Evolutionary conservation across 805 yeast species (phyloP), one percentile per base, ranked within the genome.

Genomic region (Nakazawaea sp.): DNA sequence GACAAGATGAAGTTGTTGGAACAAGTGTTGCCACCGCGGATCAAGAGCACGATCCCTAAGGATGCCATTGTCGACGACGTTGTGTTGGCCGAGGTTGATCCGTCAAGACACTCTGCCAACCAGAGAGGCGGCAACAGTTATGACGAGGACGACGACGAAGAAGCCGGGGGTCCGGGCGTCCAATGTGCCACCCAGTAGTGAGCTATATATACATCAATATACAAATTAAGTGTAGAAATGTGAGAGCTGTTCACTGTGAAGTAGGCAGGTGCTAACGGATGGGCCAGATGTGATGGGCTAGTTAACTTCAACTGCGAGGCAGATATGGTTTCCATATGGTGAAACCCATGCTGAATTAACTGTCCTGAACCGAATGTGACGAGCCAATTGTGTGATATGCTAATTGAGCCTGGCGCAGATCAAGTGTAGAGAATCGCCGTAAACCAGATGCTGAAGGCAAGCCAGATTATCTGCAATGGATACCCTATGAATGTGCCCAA

Each of bases 121-220:
- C 43, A 43, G 12, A 54, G 54, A 30, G 75, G 74, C 19, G 40
- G 40, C n/a, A 27, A 27, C 26, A 33, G 72, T 32, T 82, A 77
- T 38, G 59, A 59, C 23, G 64, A 59, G n/a, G 62, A 58, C n/a
- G 63, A 58, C n/a, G 84, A 78, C 25, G 78, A 66, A 19, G 73
- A 66, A 33, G 72, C 68, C 35, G 74, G 68, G 30, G 80, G 76
- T 38, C 80, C 75, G 46, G 85, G 88, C 50, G 94, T 85, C 41
- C 94, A 88, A 74, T 88, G 97, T 75, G 95, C 96, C 47, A 82
- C 90, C 57, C 96, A 88, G 73, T 88, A 74, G 62, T 42, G 39
- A 24, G 39, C 19, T n/a, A n/a, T n/a, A n/a, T n/a, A n/a, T n/a
- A n/a, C n/a, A n/a, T n/a, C n/a, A n/a, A n/a, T n/a, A n/a, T n/a